Evolutionary conservation across 2,329 filamentous ascomycete genomes (phyloP).

Genomic region (Colletotrichum ledebouriae): DNA sequence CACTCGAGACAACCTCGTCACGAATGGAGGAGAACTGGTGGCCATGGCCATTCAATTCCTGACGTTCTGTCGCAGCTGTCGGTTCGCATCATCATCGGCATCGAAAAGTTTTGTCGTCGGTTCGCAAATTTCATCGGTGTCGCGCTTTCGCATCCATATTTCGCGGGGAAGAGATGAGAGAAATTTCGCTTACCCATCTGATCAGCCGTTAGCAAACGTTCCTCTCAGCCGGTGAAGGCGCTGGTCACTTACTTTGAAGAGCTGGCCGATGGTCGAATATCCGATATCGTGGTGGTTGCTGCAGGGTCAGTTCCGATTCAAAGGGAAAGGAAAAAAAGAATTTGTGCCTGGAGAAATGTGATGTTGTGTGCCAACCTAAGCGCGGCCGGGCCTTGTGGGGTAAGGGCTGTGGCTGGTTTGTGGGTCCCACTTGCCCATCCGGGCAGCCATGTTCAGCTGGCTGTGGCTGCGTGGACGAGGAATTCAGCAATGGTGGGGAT

Average conservation of each 20-base stretch:
- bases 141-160: slow-evolving; percentile 26
- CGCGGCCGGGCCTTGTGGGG: slow-evolving; percentile 24
- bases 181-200: slow-evolving; percentile 72
- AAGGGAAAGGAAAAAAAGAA: slow-evolving; percentile 32
- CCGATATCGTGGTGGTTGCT: slow-evolving; percentile 43
- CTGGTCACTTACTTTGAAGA: slow-evolving; percentile 43
- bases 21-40: too few relatives aligned
- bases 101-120: slow-evolving; percentile 34
- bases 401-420: slow-evolving; percentile 23
- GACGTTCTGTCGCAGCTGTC: slow-evolving; percentile 36
- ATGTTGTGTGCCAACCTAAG: slow-evolving; percentile 33
- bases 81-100: slow-evolving; percentile 7
- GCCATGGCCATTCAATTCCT: too few relatives aligned
- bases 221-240: not conserved
- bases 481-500: not conserved
- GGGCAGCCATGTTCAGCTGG: not conserved
- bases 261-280: slow-evolving; percentile 44
- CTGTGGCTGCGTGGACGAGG: not conserved
- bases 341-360: slow-evolving; percentile 36
- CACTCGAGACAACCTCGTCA: too few relatives aligned
- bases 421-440: not conserved
- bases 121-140: slow-evolving; percentile 24
- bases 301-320: slow-evolving; percentile 36
- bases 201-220: slow-evolving; percentile 53
- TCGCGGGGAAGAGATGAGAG: slow-evolving; percentile 22